Conservation (phyloP, 2,329 filamentous ascomycete genomes). For the Teratosphaeria epicoccoides region DNA sequence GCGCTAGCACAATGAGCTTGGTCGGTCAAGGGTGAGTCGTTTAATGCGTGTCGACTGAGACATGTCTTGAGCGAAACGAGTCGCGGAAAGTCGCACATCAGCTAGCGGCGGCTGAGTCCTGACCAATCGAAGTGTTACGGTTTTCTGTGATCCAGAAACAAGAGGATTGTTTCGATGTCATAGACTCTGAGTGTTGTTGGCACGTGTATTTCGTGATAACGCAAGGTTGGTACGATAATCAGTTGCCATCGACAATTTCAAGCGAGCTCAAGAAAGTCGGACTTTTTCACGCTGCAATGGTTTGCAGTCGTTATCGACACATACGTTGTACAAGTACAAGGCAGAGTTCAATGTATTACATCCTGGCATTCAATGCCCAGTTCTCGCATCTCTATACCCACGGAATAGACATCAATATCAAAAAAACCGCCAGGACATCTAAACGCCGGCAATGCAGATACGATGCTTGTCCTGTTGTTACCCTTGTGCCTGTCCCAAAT, state of each 20-base stretch:
- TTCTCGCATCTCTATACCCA: not conserved
- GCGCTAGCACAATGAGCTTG: not conserved
- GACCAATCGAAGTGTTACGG: not conserved
- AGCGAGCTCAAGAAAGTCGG: not conserved
- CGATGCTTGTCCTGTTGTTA: not conserved
- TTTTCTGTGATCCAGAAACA: rapidly evolving
- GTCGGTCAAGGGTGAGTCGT: not conserved
- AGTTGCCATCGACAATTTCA: too few species aligned
- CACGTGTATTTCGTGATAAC: too few species aligned
- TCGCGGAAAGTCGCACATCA: not conserved
- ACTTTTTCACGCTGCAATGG: not conserved
- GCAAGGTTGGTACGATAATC: too few species aligned
- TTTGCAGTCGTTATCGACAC: not conserved
- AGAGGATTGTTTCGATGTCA: too few species aligned
- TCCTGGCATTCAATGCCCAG: not conserved
- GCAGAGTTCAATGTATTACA: not conserved
- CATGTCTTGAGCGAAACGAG: not conserved
- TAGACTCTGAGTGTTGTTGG: too few species aligned
- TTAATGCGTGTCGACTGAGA: not conserved
- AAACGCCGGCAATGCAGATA: not conserved
- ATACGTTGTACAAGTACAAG: too few species aligned
- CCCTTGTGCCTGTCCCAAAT: not conserved
- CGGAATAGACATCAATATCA: not conserved
- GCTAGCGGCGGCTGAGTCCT: not conserved
- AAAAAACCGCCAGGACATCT: not conserved